Evolutionary conservation across 2,329 filamentous ascomycete species (phyloP).

Genomic region (Aureobasidium leucospermi): DNA sequence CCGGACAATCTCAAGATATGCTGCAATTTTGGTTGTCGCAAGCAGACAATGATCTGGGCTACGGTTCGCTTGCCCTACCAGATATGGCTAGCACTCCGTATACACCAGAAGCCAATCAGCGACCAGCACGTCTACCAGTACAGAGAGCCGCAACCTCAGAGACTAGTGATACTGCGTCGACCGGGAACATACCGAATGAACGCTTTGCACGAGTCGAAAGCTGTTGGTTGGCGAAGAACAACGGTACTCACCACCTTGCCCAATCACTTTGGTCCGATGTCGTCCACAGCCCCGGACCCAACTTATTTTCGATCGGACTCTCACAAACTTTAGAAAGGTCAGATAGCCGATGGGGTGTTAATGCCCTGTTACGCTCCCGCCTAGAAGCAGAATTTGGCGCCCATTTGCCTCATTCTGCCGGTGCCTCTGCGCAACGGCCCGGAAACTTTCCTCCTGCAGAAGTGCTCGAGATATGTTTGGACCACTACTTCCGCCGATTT

Average conservation of each 20-base stretch:
- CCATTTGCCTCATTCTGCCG: constrained; percentile 16
- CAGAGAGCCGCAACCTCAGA: background rate
- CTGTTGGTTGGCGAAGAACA: constrained; percentile 30
- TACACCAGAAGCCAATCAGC: constrained; percentile 18
- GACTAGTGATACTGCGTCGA: constrained; percentile 29
- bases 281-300: constrained; percentile 25
- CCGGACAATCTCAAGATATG: constrained; percentile 14
- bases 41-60: constrained; percentile 16
- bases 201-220: constrained; percentile 33
- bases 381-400: constrained; percentile 28
- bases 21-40: constrained; percentile 18
- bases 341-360: constrained; percentile 31
- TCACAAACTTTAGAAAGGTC: constrained; percentile 25
- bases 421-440: constrained; percentile 20
- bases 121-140: background rate
- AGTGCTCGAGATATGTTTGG: constrained; percentile 47
- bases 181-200: constrained; percentile 29
- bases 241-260: constrained; percentile 27
- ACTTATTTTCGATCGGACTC: constrained; percentile 28
- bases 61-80: constrained; percentile 15
- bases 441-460: constrained; percentile 39
- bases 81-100: constrained; percentile 25
- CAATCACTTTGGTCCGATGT: constrained; percentile 30
- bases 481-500: constrained; percentile 48
- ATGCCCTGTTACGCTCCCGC: constrained; percentile 33